phyloP scores from a whole-genome alignment of 305 asterid species.

The Fraxinus xanthoxyloides region DNA sequence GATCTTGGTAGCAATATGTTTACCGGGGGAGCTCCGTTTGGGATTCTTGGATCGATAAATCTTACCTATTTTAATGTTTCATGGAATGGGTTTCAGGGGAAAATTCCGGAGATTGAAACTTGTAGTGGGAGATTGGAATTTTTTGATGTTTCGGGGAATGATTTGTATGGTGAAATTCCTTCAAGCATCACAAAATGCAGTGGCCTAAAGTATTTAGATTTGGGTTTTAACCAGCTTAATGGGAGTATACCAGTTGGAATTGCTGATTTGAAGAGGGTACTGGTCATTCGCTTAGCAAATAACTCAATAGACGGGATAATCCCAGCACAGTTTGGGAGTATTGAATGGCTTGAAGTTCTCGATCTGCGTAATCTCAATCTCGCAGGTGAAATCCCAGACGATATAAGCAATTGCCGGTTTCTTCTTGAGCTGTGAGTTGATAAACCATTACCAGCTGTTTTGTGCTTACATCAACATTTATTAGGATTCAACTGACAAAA shows the following conservation, averaged over 20 bases:
- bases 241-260: constrained; percentile 68
- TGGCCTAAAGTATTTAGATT: constrained; percentile 69
- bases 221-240: constrained; percentile 59
- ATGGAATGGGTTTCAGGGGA: constrained; percentile 57
- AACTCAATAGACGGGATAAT: constrained; percentile 69
- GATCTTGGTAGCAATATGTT: constrained; percentile 76
- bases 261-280: constrained; percentile 52
- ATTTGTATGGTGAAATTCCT: constrained; percentile 58
- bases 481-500: constrained; percentile 8
- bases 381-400: constrained; percentile 66
- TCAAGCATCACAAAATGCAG: constrained; percentile 53
- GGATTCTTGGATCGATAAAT: constrained; percentile 43
- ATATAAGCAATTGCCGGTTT: constrained; percentile 69
- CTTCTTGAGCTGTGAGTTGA: constrained; percentile 83
- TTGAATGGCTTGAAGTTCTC: constrained; percentile 82
- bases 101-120: constrained; percentile 40
- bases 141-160: constrained; percentile 68
- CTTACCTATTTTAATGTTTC: constrained; percentile 65
- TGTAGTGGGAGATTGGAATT: constrained; percentile 53
- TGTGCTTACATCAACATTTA: not conserved
- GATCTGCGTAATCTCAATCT: constrained; percentile 66
- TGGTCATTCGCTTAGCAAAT: constrained; percentile 58
- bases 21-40: constrained; percentile 54
- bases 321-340: constrained; percentile 58
- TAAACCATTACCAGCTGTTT: not conserved